Evolutionary conservation across 352 stramenopile species (phyloP).

Genomic region (Aphanomyces cochlioides): DNA sequence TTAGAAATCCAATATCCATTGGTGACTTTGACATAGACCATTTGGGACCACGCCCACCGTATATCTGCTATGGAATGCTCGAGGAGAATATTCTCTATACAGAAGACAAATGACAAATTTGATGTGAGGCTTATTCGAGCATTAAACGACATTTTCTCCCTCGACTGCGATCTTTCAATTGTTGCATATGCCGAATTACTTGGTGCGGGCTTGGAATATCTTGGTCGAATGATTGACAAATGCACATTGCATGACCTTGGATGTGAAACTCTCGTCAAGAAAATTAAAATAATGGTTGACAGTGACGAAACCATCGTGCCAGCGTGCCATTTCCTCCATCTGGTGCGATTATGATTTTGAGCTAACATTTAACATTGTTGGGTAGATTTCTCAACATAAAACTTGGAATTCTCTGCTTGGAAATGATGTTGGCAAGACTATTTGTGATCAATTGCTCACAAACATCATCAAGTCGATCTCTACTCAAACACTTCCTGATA

Average conservation of each 20-base stretch:
- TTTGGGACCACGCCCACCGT: background rate
- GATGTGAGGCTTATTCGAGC: background rate
- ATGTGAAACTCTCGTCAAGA: background rate
- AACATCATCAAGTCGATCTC: background rate
- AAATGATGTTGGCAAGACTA: too few species aligned
- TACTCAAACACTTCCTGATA: background rate
- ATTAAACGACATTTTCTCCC: background rate
- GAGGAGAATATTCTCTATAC: too few species aligned
- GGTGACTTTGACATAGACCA: background rate
- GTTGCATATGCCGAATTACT: background rate
- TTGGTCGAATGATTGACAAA: background rate
- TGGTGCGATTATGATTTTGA: background rate
- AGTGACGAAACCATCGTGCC: background rate
- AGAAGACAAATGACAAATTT: background rate
- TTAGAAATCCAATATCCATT: too few species aligned
- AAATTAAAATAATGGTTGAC: background rate
- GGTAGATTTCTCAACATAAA: conserved; percentile 2
- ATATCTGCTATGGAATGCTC: background rate
- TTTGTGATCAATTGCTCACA: background rate
- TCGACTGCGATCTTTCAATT: background rate
- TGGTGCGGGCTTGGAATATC: background rate
- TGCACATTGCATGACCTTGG: background rate
- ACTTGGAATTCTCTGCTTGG: background rate
- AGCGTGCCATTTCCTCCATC: background rate
- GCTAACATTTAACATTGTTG: background rate